Evolutionary conservation across 1,284 basidiomycete species (phyloP).

Genomic region (Ganoderma resinaceum): DNA sequence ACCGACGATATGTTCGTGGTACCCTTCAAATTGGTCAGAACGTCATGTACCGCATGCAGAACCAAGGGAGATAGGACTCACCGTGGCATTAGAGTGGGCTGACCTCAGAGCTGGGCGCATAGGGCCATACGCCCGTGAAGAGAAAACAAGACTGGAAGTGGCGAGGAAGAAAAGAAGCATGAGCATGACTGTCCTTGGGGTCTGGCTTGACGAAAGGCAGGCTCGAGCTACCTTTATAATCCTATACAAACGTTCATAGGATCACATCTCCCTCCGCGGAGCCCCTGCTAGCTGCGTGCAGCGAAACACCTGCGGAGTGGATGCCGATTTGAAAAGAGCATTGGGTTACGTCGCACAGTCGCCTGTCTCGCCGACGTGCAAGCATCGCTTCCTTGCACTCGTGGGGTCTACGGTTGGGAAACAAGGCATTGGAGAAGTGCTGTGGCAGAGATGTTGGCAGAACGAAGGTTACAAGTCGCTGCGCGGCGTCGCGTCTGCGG

Average conservation of each 20-base stretch:
- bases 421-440: background rate
- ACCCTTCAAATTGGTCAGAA: background rate
- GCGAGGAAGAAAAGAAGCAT: background rate
- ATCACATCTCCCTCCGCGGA: background rate
- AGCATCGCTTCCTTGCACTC: background rate
- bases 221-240: background rate
- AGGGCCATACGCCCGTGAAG: background rate
- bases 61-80: too few species aligned
- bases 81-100: too few species aligned
- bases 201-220: background rate
- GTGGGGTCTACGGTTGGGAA: background rate
- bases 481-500: background rate
- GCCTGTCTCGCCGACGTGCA: background rate
- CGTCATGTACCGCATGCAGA: too few species aligned
- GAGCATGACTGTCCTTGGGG: background rate
- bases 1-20: background rate
- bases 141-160: background rate
- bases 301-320: background rate
- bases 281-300: background rate
- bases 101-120: too few species aligned
- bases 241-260: background rate
- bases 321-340: background rate
- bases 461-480: background rate
- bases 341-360: background rate
- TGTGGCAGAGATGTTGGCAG: too few species aligned